Conservation (phyloP, 192 early-diverging fungal genomes). For the Globomyces pollinis-pini region DNA sequence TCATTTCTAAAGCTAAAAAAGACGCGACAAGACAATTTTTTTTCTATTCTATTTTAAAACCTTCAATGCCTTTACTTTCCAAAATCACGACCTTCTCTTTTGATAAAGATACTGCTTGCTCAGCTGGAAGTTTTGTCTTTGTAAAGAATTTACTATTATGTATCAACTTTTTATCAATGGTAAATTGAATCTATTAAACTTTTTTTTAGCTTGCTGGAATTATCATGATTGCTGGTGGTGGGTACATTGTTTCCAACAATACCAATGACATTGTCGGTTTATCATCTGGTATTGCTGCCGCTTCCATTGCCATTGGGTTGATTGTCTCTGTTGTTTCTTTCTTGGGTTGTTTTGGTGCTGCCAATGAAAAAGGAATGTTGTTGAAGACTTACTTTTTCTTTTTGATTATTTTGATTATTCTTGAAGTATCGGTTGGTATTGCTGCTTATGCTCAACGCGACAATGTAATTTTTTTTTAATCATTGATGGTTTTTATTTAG, state of each 20-base stretch:
- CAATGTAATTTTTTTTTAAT: constrained; percentile 12
- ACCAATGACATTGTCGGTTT: constrained; percentile 32
- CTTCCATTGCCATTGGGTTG: constrained; percentile 42
- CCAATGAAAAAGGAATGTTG: constrained; percentile 56
- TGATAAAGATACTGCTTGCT: constrained; percentile 40
- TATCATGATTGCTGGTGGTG: constrained; percentile 44
- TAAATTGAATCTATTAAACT: constrained; percentile 18
- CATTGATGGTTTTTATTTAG: constrained; percentile 1
- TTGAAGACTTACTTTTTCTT: constrained; percentile 53
- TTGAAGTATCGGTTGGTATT: constrained; percentile 42
- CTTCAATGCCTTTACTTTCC: constrained; percentile 42
- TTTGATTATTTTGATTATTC: constrained; percentile 39
- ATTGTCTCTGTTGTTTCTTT: constrained; percentile 46
- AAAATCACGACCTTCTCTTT: constrained; percentile 40
- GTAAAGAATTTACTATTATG: constrained; percentile 47
- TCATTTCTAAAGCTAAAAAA: no score
- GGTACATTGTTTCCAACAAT: constrained; percentile 32
- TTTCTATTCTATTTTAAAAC: constrained; percentile 1
- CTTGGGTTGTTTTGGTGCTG: constrained; percentile 51
- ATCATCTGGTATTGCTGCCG: constrained; percentile 25
- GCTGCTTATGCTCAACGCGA: constrained; percentile 44
- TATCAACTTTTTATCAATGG: constrained; percentile 51
- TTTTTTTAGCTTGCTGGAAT: constrained; percentile 43
- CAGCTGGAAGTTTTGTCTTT: constrained; percentile 40
- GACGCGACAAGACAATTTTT: not conserved